Conservation (phyloP, 163 green algal genomes). For the Picocystis sp. region DNA sequence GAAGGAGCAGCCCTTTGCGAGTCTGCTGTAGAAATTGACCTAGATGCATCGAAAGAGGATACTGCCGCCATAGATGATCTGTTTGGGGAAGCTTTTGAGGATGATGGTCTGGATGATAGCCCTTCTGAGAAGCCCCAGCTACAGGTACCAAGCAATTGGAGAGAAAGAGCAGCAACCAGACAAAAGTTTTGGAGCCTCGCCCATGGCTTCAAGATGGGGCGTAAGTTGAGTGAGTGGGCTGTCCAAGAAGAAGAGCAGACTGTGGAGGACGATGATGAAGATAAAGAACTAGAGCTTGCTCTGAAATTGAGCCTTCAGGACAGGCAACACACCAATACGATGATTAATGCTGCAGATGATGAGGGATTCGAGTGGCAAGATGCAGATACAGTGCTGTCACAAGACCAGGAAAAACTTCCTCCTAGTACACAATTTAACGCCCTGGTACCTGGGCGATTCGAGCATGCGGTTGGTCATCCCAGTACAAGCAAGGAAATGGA, state of each 20-base stretch:
- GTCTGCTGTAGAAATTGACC: neutral
- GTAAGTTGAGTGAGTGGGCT: constrained; percentile 68
- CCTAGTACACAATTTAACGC: too few species aligned
- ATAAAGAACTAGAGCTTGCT: neutral
- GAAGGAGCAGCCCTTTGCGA: constrained; percentile 1
- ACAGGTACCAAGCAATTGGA: constrained; percentile 25
- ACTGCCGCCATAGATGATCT: neutral
- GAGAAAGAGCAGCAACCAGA: constrained; percentile 35
- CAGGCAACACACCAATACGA: constrained; percentile 7
- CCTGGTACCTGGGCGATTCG: too few species aligned
- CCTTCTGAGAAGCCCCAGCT: neutral
- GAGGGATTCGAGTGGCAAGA: constrained; percentile 20
- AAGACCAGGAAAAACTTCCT: too few species aligned
- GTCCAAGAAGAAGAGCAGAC: constrained; percentile 6
- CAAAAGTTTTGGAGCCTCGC: constrained; percentile 64
- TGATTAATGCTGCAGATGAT: constrained; percentile 2
- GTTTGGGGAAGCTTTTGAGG: neutral
- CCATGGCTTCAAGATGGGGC: constrained; percentile 62
- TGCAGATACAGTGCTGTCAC: neutral
- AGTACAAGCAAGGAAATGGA: too few species aligned
- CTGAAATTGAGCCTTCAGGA: constrained; percentile 4
- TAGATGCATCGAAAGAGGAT: too few species aligned
- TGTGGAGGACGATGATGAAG: constrained; percentile 8
- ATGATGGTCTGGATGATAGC: neutral
- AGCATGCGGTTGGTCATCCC: too few species aligned